Evolutionary conservation across 495 filamentous ascomycete genomes (phyloP).

Genomic region (Tuber magnatum): DNA sequence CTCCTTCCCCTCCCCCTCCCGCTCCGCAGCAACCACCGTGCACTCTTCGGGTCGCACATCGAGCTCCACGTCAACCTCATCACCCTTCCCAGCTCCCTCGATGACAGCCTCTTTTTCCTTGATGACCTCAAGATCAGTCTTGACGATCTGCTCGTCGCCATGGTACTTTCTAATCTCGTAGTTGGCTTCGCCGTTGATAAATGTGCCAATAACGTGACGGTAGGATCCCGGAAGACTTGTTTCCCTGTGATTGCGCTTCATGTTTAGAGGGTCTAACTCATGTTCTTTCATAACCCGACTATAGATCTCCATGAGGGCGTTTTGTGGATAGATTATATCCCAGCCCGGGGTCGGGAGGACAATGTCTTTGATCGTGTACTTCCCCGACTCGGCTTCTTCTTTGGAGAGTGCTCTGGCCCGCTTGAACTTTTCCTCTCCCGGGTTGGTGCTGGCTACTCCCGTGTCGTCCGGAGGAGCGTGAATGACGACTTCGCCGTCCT

Average conservation of each 20-base stretch:
- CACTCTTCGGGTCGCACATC: conserved; percentile 39
- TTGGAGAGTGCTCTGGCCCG: conserved; percentile 68
- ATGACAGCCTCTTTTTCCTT: conserved; percentile 26
- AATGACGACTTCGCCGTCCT: conserved; percentile 62
- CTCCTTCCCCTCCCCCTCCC: conserved; percentile 29
- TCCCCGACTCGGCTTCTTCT: conserved; percentile 69
- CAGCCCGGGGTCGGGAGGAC: conserved; percentile 93
- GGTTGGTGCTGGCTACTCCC: neutral
- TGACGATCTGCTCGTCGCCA: conserved; percentile 71
- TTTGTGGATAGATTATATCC: conserved; percentile 77
- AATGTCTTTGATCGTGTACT: conserved; percentile 77
- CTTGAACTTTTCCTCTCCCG: conserved; percentile 55
- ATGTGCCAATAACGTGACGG: conserved; percentile 69
- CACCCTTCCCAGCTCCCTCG: conserved; percentile 3
- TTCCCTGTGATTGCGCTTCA: conserved; percentile 79
- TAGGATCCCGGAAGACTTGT: conserved; percentile 84
- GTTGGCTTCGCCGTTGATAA: conserved; percentile 47
- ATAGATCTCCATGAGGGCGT: conserved; percentile 76
- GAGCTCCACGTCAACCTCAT: conserved; percentile 28
- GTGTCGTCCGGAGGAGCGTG: conserved; percentile 2
- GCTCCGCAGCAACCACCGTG: conserved; percentile 22
- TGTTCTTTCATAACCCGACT: conserved; percentile 72
- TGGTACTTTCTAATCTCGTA: conserved; percentile 63
- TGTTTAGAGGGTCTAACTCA: conserved; percentile 75
- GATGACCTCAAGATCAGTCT: conserved; percentile 67